These are phyloP conservation scores for Saccharomycopsis vini DNA, from an alignment of 805 yeast species.

Conservation along the genomic window DNA sequence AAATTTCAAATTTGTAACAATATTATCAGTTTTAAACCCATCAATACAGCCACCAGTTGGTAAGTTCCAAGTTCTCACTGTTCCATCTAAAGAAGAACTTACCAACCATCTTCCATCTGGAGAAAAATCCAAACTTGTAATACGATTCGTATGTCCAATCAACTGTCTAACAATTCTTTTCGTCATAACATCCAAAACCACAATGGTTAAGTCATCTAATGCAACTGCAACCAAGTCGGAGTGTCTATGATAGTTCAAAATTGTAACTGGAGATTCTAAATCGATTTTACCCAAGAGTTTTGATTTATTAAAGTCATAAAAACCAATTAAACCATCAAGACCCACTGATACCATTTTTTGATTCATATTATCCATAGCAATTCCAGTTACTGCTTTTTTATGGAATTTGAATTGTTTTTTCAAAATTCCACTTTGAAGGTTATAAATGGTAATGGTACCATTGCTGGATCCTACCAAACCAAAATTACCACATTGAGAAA, in stretches of 20 bases:
- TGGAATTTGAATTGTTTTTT: constrained; percentile 64
- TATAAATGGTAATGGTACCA: constrained; percentile 81
- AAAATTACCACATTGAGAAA: constrained; percentile 93
- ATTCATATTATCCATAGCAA: constrained; percentile 86
- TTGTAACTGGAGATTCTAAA: constrained; percentile 70
- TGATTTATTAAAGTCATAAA: constrained; percentile 73
- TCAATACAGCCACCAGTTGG: constrained; percentile 97
- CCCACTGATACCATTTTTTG: constrained; percentile 80
- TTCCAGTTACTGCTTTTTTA: constrained; percentile 77
- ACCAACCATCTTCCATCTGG: constrained; percentile 96
- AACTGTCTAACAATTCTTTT: constrained; percentile 77
- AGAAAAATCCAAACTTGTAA: constrained; percentile 81
- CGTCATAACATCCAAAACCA: constrained; percentile 74
- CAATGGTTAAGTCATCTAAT: constrained; percentile 77
- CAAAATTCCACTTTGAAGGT: constrained; percentile 82
- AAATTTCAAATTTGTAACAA: constrained; percentile 72
- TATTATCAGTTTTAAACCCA: constrained; percentile 68
- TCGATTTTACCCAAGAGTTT: constrained; percentile 56
- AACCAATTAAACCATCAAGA: constrained; percentile 81
- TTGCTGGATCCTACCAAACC: constrained; percentile 80
- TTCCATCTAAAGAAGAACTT: constrained; percentile 72
- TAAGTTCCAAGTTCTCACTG: constrained; percentile 92
- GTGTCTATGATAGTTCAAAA: constrained; percentile 66
- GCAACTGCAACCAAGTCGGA: constrained; percentile 82
- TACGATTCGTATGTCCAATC: constrained; percentile 82